Conservation (phyloP, 2,329 filamentous ascomycete genomes). For the Botrytis porri region DNA sequence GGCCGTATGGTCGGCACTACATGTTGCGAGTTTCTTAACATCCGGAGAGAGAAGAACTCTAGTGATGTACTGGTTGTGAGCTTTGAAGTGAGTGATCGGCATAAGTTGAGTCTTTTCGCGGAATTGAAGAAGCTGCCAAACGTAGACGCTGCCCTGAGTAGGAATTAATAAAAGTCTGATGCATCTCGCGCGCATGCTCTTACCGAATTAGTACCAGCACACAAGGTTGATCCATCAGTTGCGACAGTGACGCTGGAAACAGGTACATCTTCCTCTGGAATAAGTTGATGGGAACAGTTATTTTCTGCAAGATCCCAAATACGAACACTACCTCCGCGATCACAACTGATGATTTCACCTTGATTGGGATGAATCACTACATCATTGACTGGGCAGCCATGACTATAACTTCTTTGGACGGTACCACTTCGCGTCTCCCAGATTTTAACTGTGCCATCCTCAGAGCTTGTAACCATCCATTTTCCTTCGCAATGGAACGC, state of each 20-base stretch:
- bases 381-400: conserved; percentile 87
- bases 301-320: conserved; percentile 98
- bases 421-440: conserved; percentile 38
- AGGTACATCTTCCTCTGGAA: conserved; percentile 91
- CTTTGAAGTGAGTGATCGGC: conserved; percentile 68
- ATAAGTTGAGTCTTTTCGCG: conserved; percentile 67
- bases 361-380: conserved; percentile 99
- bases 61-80: conserved; percentile 71
- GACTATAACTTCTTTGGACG: conserved; percentile 89
- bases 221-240: conserved; percentile 87
- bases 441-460: conserved; percentile 64
- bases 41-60: conserved; percentile 72
- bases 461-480: conserved; percentile 98
- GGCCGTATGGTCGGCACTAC: conserved; percentile 75
- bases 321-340: conserved; percentile 85
- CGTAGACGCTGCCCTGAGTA: conserved; percentile 87
- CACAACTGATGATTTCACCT: conserved; percentile 95
- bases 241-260: conserved; percentile 95
- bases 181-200: conserved; percentile 30
- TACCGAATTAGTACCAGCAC: conserved; percentile 88
- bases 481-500: conserved; percentile 98
- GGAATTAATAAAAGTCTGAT: conserved; percentile 13
- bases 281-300: conserved; percentile 92
- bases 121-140: conserved; percentile 85
- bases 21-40: conserved; percentile 71